Percentiles rank a stretch among this genome's conserved stretches.
phyloP scores from a whole-genome alignment of 2,329 filamentous ascomycete genomes.

The Apiospora arundinis region DNA sequence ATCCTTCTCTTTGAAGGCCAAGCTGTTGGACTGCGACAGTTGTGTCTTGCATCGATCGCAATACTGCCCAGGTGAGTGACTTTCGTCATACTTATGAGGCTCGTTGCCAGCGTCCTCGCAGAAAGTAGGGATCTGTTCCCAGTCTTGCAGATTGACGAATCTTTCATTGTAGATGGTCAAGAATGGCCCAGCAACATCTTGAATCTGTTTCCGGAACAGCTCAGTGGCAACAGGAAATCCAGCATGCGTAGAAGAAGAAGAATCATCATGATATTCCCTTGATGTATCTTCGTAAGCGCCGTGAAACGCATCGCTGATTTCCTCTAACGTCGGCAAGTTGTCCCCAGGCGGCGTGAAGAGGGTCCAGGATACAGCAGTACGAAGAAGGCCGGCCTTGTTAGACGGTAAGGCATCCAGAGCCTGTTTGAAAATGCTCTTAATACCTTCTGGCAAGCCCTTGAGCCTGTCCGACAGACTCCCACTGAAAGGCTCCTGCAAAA shows the following conservation, averaged over 20 bases:
- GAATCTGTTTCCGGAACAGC: background rate
- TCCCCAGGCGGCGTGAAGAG: background rate
- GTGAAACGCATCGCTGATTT: background rate
- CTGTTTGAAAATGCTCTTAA: background rate
- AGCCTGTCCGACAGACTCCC: background rate
- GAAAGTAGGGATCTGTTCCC: background rate
- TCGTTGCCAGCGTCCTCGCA: background rate
- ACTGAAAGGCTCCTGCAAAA: background rate
- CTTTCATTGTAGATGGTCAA: background rate
- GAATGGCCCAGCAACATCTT: background rate
- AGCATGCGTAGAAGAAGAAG: background rate
- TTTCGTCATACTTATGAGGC: background rate
- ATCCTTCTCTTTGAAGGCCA: background rate
- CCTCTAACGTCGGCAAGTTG: background rate
- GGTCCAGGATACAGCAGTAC: background rate
- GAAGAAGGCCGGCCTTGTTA: background rate
- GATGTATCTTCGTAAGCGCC: background rate
- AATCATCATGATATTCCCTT: background rate
- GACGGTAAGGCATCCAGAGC: background rate
- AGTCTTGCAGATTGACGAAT: background rate
- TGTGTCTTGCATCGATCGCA: background rate
- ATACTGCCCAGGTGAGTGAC: background rate
- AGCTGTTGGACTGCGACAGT: background rate
- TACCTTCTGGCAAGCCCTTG: background rate
- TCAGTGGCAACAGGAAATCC: background rate